Conservation (phyloP, 2,329 filamentous ascomycete species). For the Pezicula radicicola region DNA sequence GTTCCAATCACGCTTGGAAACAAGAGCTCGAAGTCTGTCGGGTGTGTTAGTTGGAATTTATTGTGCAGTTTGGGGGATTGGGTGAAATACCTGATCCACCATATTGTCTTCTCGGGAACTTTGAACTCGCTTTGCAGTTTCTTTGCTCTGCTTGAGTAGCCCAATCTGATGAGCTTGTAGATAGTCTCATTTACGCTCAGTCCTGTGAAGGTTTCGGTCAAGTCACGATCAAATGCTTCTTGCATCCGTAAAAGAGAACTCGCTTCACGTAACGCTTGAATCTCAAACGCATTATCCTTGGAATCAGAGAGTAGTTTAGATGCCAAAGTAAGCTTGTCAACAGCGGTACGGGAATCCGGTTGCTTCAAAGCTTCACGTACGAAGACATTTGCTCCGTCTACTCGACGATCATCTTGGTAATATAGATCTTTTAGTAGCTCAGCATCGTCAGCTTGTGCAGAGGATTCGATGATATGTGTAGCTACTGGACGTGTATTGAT, state of each 20-base stretch:
- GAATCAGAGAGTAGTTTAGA: conserved; percentile 80
- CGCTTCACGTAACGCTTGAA: conserved; percentile 75
- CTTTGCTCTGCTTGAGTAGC: conserved; percentile 79
- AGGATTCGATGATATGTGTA: conserved; percentile 84
- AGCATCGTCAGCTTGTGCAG: conserved; percentile 72
- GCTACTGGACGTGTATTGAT: conserved; percentile 85
- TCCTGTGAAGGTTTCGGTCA: conserved; percentile 74
- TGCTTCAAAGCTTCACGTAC: conserved; percentile 79
- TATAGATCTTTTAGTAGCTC: conserved; percentile 91
- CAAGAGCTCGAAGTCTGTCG: conserved; percentile 75
- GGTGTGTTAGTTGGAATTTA: not conserved
- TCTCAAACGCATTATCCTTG: conserved; percentile 73
- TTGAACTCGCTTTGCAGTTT: conserved; percentile 92
- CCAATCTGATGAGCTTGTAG: conserved; percentile 79
- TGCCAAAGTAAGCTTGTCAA: conserved; percentile 86
- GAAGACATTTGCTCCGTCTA: conserved; percentile 86
- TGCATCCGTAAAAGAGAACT: conserved; percentile 79
- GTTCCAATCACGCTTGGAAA: conserved; percentile 86
- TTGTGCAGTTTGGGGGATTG: not conserved
- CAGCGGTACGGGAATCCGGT: conserved; percentile 63
- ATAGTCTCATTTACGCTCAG: conserved; percentile 89
- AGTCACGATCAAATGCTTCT: conserved; percentile 80
- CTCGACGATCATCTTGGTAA: conserved; percentile 90
- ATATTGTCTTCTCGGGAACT: conserved; percentile 83
- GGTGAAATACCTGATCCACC: conserved; percentile 66